Base-by-base conservation (phyloP, 1,284 basidiomycete genomes). In the Microbotryum scabiosae region DNA sequence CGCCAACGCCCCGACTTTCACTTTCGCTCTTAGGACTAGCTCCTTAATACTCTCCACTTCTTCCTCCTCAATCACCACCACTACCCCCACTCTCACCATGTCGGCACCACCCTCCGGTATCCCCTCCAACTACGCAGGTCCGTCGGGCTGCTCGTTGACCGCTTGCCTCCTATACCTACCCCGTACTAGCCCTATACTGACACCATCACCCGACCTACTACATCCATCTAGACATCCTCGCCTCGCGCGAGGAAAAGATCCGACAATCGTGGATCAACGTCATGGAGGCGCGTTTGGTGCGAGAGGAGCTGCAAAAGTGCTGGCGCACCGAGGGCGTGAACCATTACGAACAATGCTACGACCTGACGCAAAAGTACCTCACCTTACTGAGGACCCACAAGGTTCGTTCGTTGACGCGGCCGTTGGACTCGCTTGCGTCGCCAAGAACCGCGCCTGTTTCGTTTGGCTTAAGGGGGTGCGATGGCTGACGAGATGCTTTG, bases 201-300 rank as follows among this genome's bases (percentile, higher is more conserved):
- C 53, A 5, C 49, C 2, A 12, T 8, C 25, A 16, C 10, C 44
- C 18, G 20, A 10, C 16, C 45, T 18, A 41, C 73, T 41, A 12
- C 36, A 41, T 4, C 36, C 14, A 12, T 18, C 14, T 41, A 80
- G 79, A 76, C 61, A 75, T 75, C 62, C 72, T 77, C 65, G 73
- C 74, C 56, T 81, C 82, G 67, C 86, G 88, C 54, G 90, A 94
- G 63, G 79, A 84, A 52, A 81, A 84, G 76, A 81, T 97, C 72
- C 86, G 90, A 62, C 90, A 96, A 78, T 87, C 87, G 60, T 98
- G 94, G 94, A 82, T 97, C 51, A 86, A 85, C 72, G 85, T 88
- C 28, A 96, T 97, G 91, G 90, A 97, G 77, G 85, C 86, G 26
- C 84, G 90, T 54, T 80, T 98, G 62, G 90, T 97, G 56, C 84